Percentiles rank a stretch among this genome's conserved stretches.
Evolutionary conservation across 441 rosid genomes (phyloP).

Genomic region (Adansonia madagascariensis): DNA sequence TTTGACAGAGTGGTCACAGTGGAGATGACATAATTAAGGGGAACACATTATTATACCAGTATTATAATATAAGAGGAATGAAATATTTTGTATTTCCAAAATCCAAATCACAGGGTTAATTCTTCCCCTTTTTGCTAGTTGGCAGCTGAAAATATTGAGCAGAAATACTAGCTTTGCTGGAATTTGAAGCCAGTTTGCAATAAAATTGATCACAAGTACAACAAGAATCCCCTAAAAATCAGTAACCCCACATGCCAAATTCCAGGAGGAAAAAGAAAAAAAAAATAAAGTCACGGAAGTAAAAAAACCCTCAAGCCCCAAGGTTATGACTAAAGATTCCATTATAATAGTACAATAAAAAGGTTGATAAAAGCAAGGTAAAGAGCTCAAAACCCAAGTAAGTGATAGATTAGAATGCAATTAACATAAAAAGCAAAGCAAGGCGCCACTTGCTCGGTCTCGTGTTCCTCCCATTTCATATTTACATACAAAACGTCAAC

Average conservation of each 20-base stretch:
- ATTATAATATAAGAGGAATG: not conserved
- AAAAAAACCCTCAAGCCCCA: constrained; percentile 14
- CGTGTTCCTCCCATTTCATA: constrained; percentile 51
- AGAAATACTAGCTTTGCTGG: not conserved
- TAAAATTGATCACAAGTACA: not conserved
- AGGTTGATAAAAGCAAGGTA: constrained; percentile 9
- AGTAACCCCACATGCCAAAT: constrained; percentile 11
- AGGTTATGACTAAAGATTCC: constrained; percentile 39
- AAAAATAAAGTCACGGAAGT: not conserved
- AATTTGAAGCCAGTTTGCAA: constrained; percentile 5
- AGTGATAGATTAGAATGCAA: constrained; percentile 31
- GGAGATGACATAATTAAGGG: not conserved
- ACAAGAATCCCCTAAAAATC: constrained; percentile 1
- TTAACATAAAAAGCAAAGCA: constrained; percentile 33
- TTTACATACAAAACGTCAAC: constrained; percentile 32
- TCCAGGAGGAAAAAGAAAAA: not conserved
- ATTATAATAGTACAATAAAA: not conserved
- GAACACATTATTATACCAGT: not conserved
- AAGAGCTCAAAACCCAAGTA: constrained; percentile 46
- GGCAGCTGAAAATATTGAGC: not conserved
- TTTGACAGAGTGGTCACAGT: constrained; percentile 30
- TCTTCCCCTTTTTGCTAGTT: not conserved
- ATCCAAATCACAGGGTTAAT: constrained; percentile 16
- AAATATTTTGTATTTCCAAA: not conserved
- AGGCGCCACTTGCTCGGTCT: constrained; percentile 49